Percentiles rank a stretch among this genome's conserved stretches.
phyloP scores from a whole-genome alignment of 805 yeast species.

The Cyberlindnera euphorbiiphila region DNA sequence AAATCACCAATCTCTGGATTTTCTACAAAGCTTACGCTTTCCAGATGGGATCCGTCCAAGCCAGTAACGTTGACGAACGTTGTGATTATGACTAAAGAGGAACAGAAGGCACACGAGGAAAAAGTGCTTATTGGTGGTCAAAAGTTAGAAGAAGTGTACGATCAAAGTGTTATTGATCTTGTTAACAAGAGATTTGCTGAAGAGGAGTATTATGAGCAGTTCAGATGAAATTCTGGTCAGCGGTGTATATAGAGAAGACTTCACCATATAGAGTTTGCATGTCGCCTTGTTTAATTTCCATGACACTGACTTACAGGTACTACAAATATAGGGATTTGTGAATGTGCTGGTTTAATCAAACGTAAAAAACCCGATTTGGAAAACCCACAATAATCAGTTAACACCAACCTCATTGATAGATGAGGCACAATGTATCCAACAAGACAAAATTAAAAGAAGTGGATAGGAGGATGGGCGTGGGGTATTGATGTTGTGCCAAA shows the following conservation, averaged over 20 bases:
- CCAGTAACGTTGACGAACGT: constrained; percentile 72
- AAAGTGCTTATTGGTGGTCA: constrained; percentile 70
- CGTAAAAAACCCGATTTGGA: too few species aligned
- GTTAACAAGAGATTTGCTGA: constrained; percentile 67
- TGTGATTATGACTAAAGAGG: constrained; percentile 85
- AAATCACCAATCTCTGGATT: constrained; percentile 83
- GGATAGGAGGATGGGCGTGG: neutral
- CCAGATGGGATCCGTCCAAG: constrained; percentile 76
- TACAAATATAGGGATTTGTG: too few species aligned
- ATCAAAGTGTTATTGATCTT: constrained; percentile 49
- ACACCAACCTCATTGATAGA: too few species aligned
- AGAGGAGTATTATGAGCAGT: constrained; percentile 70
- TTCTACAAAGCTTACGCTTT: constrained; percentile 73
- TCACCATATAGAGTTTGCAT: too few species aligned
- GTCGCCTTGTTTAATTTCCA: too few species aligned
- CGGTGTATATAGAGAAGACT: too few species aligned
- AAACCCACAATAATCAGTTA: too few species aligned
- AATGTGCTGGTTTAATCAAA: too few species aligned
- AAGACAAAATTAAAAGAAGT: too few species aligned
- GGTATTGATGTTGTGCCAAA: constrained; percentile 1
- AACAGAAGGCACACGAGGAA: constrained; percentile 75
- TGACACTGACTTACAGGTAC: too few species aligned
- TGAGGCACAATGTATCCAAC: too few species aligned
- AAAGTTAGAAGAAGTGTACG: constrained; percentile 57
- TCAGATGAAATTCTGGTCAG: constrained; percentile 29